phyloP scores from a whole-genome alignment of 108 stramenopile species.

The Pseudonitzschia multistriata region DNA sequence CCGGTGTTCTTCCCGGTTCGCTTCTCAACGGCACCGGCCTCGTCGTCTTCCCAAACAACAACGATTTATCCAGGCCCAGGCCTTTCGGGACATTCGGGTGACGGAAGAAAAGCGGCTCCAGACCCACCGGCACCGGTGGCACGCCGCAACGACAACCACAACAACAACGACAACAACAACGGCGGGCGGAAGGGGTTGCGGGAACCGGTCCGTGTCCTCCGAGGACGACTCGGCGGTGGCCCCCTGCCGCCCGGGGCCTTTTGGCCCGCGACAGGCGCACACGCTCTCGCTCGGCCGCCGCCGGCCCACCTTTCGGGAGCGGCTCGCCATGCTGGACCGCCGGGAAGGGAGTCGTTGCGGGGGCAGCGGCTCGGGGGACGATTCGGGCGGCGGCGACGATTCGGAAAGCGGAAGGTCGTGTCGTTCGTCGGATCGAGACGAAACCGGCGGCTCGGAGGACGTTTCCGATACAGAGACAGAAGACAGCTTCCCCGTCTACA shows the following conservation, averaged over 20 bases:
- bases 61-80: conserved; percentile 20
- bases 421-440: no score
- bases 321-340: neutral
- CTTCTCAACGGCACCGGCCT: no score
- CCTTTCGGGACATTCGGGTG: conserved; percentile 24
- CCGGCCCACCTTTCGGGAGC: conserved; percentile 3
- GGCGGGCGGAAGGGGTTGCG: no score
- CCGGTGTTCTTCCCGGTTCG: no score
- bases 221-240: neutral
- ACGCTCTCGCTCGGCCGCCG: neutral
- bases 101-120: conserved; percentile 4
- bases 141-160: neutral
- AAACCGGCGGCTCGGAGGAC: neutral
- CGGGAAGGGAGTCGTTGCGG: neutral
- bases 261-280: no score
- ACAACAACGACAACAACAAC: neutral
- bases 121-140: neutral
- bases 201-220: no score
- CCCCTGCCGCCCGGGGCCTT: no score
- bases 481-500: conserved; percentile 21
- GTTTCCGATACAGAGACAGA: conserved; percentile 29
- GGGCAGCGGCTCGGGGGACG: no score
- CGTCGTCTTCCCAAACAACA: no score
- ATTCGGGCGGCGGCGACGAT: neutral
- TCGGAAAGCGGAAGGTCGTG: no score